These are phyloP conservation scores for Buxus sempervirens DNA, from an alignment of 164 flowering plant genomes.

Conservation along the genomic window DNA sequence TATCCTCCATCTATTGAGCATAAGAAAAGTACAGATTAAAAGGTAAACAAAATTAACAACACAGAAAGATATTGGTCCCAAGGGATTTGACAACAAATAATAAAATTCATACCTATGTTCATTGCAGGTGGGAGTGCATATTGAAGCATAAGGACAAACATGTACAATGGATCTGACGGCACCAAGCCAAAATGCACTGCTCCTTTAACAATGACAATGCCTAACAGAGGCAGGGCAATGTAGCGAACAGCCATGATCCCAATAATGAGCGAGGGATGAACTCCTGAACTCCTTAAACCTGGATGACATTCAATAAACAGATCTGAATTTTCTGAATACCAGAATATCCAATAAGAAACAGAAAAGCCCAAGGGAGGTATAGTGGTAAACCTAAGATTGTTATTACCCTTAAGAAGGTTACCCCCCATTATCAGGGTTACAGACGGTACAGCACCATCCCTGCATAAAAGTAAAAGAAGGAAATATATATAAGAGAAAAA, in stretches of 20 bases:
- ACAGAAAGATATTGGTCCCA: too few species aligned
- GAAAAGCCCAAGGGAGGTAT: background rate
- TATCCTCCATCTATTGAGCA: too few species aligned
- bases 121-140: slow-evolving; percentile 80
- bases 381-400: background rate
- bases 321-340: background rate
- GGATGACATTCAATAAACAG: slow-evolving; percentile 10
- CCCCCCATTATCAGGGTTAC: slow-evolving; percentile 64
- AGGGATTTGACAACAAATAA: too few species aligned
- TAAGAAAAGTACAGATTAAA: too few species aligned
- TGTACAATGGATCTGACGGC: slow-evolving; percentile 49
- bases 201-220: slow-evolving; percentile 46
- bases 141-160: slow-evolving; percentile 62
- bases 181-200: slow-evolving; percentile 47
- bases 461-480: slow-evolving; percentile 21
- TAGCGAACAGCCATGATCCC: slow-evolving; percentile 54
- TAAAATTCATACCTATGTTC: slow-evolving; percentile 49
- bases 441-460: slow-evolving; percentile 73
- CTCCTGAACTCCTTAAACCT: slow-evolving; percentile 48
- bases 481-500: background rate
- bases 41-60: too few species aligned
- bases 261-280: slow-evolving; percentile 29
- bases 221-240: slow-evolving; percentile 48
- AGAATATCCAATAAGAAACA: background rate
- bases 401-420: slow-evolving; percentile 61